Conservation (phyloP, 1,284 basidiomycete genomes). For the Exsudoporus floridanus region DNA sequence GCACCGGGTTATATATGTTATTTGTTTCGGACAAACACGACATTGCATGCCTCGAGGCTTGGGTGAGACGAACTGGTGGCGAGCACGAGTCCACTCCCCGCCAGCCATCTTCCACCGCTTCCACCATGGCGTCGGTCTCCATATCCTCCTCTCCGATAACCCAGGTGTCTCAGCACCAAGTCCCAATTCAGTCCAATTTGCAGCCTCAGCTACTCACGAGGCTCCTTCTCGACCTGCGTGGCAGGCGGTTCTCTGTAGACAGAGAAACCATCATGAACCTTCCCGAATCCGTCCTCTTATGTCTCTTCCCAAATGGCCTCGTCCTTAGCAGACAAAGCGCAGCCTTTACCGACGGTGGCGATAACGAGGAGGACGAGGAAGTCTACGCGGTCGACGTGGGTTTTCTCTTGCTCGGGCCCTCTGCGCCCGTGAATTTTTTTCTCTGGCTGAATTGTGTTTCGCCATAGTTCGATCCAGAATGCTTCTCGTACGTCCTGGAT, state of each 20-base stretch:
- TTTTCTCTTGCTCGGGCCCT: conserved; percentile 27
- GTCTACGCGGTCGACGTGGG: conserved; percentile 94
- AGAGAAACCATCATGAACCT: conserved; percentile 98
- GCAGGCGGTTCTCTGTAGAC: conserved; percentile 91
- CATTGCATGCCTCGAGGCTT: conserved; percentile 34
- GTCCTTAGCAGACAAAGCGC: conserved; percentile 87
- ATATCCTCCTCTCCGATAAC: conserved; percentile 79
- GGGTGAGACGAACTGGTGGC: conserved; percentile 24
- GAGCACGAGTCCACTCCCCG: conserved; percentile 15
- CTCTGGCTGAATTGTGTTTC: conserved; percentile 12
- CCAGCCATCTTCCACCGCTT: conserved; percentile 15
- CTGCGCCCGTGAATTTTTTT: neutral
- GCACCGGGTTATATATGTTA: conserved; percentile 14
- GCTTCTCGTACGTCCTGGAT: conserved; percentile 88
- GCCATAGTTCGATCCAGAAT: conserved; percentile 91
- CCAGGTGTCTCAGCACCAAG: conserved; percentile 71
- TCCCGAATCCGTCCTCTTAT: conserved; percentile 94
- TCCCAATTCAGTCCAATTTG: conserved; percentile 65
- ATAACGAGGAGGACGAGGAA: conserved; percentile 88
- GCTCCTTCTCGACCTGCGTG: conserved; percentile 90
- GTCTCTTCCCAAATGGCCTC: conserved; percentile 96
- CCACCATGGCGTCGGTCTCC: conserved; percentile 48
- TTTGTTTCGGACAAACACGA: conserved; percentile 34
- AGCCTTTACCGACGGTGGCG: conserved; percentile 68
- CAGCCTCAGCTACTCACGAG: conserved; percentile 84